A percentile compares a stretch with the other conserved stretches of the same genome.
These are phyloP conservation scores for Lactifluus echinatus DNA, from an alignment of 768 basidiomycete species.

Conservation along the genomic window DNA sequence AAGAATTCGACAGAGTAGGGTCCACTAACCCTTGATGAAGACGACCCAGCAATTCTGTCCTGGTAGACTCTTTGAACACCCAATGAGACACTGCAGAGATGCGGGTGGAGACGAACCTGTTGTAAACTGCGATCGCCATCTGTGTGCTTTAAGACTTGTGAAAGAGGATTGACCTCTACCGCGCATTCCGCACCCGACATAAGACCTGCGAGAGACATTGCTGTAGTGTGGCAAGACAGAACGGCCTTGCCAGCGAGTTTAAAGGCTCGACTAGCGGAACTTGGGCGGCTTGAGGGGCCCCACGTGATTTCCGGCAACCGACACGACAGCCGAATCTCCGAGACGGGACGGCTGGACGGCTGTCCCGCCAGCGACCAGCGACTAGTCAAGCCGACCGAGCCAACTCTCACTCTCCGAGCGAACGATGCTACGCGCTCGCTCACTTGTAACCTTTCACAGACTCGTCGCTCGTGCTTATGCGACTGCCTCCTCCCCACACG, in stretches of 20 bases:
- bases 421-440: slow-evolving; percentile 7
- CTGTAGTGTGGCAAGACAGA: too few relatives aligned
- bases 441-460: not conserved
- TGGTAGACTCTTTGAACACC: slow-evolving; percentile 24
- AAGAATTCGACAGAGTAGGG: not conserved
- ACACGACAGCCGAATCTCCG: not conserved
- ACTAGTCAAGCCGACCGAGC: too few relatives aligned
- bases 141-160: slow-evolving; percentile 83
- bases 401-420: too few relatives aligned
- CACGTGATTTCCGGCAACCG: slow-evolving; percentile 11
- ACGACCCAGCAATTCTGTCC: slow-evolving; percentile 71
- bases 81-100: not conserved
- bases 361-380: too few relatives aligned
- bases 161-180: slow-evolving; percentile 73
- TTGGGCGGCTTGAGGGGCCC: not conserved
- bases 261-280: too few relatives aligned
- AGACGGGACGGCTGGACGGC: too few relatives aligned
- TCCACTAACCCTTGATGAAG: slow-evolving; percentile 52
- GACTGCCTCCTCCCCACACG: slow-evolving; percentile 53
- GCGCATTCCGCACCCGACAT: slow-evolving; percentile 90
- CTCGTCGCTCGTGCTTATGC: slow-evolving; percentile 42
- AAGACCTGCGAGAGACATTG: slow-evolving; percentile 70
- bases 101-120: slow-evolving; percentile 52
- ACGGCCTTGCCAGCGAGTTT: too few relatives aligned
- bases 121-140: slow-evolving; percentile 85